Percentiles rank a stretch among this genome's conserved stretches.
These are phyloP conservation scores for Aechmea fasciata DNA, from an alignment of 176 grass and related monocot species.

Conservation along the genomic window DNA sequence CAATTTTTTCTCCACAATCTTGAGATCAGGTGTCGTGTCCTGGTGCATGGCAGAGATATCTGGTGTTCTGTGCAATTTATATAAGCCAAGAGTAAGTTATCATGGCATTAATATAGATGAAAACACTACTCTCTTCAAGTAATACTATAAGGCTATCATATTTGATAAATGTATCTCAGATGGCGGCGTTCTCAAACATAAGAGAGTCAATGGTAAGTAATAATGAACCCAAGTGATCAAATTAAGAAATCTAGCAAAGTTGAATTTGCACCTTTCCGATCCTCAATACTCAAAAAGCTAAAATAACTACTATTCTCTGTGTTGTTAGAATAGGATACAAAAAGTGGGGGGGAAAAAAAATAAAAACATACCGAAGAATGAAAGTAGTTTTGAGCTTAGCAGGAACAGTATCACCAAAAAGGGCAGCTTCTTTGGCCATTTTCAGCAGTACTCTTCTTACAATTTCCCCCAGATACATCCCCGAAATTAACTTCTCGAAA, in stretches of 20 bases:
- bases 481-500: constrained; percentile 55
- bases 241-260: no score
- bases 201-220: no score
- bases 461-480: constrained; percentile 26
- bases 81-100: neutral
- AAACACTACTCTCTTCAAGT: neutral
- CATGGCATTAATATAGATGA: neutral
- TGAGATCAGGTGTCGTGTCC: constrained; percentile 4
- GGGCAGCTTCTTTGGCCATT: constrained; percentile 6
- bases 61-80: neutral
- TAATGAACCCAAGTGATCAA: no score
- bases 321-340: neutral
- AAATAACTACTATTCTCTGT: neutral
- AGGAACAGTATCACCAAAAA: constrained; percentile 11
- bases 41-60: constrained; percentile 1
- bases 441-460: constrained; percentile 14
- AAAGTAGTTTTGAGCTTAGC: neutral
- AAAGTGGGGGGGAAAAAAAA: no score
- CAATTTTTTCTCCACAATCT: constrained; percentile 1
- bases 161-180: no score
- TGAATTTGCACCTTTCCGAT: no score
- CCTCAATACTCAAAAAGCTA: neutral
- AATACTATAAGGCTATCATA: no score
- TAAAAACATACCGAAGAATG: neutral
- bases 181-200: no score